Evolutionary conservation across 2,329 filamentous ascomycete genomes (phyloP), one percentile per base, ranked within the genome.

Genomic region (Coniochaeta sp.): DNA sequence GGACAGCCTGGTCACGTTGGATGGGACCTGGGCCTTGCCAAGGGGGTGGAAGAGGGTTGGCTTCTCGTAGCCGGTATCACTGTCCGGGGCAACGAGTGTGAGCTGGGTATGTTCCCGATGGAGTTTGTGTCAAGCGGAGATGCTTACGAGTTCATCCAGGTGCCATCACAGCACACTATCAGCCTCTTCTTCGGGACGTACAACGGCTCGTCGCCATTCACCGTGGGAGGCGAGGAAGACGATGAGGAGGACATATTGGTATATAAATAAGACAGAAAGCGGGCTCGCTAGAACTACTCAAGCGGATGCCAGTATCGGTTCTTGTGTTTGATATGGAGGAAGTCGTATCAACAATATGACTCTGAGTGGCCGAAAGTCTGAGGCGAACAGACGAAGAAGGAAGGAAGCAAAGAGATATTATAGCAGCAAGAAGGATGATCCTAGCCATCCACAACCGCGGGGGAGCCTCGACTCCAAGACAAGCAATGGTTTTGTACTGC

Each of bases 1-100:
- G 12, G 77, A 77, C 51, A 85, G 78, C 20, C 79, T 76, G 14
- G 80, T 83, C 38, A 84, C 78, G 55, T 85, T 84, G 48, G 79
- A 82, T 0, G 79, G 76, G 16, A 77, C 64, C 56, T 79, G 74
- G 31, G 77, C 64, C 14, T 62, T 69, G n/a, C 70, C 67, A 32
- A 66, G 57, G 13, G 65, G 64, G 26, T 68, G 65, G 32, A 65
- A 60, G 9, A 71, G 52, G 13, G 64, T 65, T 2, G 68, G 62
- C 59, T 74, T 72, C 33, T 67, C 63, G 57, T 71, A 75, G 45
- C 74, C 74, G 48, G 72, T 73, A 60, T 78, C 75, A 33, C 68
- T 70, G 38, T 47, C 32, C 8, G 24, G 13, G 30, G 18, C 28
- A 50, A 12, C 26, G 26, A 38, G 5, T n/a, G 32, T 26, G 20